Evolutionary conservation across 1,139 yeast genomes (phyloP).

Genomic region (Geotrichum candidum): DNA sequence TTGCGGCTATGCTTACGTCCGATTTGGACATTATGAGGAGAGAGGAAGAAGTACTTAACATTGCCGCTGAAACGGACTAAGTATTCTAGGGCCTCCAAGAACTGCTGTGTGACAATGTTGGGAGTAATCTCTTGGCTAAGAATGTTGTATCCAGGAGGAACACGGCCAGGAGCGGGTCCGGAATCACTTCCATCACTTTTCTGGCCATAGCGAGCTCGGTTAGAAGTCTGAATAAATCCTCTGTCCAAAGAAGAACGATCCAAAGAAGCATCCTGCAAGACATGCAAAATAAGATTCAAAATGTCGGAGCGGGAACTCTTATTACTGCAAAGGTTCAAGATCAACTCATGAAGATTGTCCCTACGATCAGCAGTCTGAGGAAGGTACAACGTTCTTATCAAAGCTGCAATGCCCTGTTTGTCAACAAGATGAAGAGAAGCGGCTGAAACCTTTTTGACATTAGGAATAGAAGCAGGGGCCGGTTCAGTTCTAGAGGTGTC

Average conservation of each 20-base stretch:
- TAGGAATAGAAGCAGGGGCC: slow-evolving; percentile 1
- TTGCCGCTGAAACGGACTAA: slow-evolving; percentile 65
- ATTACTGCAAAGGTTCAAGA: slow-evolving; percentile 64
- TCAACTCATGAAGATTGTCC: slow-evolving; percentile 59
- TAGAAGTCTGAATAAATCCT: slow-evolving; percentile 53
- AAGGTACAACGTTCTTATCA: slow-evolving; percentile 64
- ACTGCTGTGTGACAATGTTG: slow-evolving; percentile 65
- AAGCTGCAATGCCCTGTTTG: slow-evolving; percentile 65
- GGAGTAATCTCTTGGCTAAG: slow-evolving; percentile 53
- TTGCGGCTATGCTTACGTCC: slow-evolving; percentile 42
- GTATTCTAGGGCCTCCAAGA: slow-evolving; percentile 68
- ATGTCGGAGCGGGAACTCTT: slow-evolving; percentile 76
- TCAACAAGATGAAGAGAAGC: slow-evolving; percentile 57
- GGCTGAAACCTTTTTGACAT: slow-evolving; percentile 24
- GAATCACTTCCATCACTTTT: slow-evolving; percentile 29
- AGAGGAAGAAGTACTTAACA: slow-evolving; percentile 67
- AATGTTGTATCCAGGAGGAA: slow-evolving; percentile 30
- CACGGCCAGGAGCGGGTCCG: slow-evolving; percentile 19
- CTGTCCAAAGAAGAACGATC: slow-evolving; percentile 59
- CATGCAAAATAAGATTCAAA: slow-evolving; percentile 60
- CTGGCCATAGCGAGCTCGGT: slow-evolving; percentile 27
- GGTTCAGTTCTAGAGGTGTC: not conserved
- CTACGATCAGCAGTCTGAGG: slow-evolving; percentile 66
- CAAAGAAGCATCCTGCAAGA: slow-evolving; percentile 66
- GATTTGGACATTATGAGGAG: slow-evolving; percentile 69